These are phyloP conservation scores for Bromus sterilis DNA, from an alignment of 176 grass and related monocot genomes.

Conservation along the genomic window DNA sequence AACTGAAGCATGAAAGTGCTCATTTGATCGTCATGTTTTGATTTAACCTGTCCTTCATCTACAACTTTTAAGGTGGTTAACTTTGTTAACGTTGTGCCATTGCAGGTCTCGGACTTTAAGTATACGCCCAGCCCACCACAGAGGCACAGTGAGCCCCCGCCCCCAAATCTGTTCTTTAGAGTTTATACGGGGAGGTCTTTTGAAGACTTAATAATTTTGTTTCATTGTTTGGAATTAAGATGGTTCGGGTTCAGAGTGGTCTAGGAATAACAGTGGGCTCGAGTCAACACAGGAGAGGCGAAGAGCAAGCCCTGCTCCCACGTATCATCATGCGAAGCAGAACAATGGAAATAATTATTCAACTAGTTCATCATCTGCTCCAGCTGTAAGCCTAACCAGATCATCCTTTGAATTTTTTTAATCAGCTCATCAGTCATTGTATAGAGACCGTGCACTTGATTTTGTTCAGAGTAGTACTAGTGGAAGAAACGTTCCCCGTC, in stretches of 20 bases:
- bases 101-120: constrained; percentile 37
- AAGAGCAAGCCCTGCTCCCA: constrained; percentile 33
- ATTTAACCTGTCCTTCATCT: background rate
- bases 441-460: background rate
- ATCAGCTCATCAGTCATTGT: background rate
- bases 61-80: background rate
- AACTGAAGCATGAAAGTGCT: background rate
- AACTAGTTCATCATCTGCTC: constrained; percentile 27
- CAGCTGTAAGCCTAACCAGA: constrained; percentile 34
- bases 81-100: background rate
- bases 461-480: background rate
- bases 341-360: constrained; percentile 22
- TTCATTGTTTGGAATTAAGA: constrained; percentile 26
- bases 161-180: background rate
- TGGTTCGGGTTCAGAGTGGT: constrained; percentile 30
- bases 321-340: constrained; percentile 17
- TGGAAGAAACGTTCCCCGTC: background rate
- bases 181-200: background rate
- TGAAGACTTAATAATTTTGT: background rate
- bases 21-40: background rate
- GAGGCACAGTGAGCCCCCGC: constrained; percentile 40
- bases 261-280: constrained; percentile 7
- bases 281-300: constrained; percentile 29
- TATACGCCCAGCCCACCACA: constrained; percentile 43
- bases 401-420: background rate